A percentile compares a stretch with the other conserved stretches of the same genome.
phyloP scores from a whole-genome alignment of 176 grass and related monocot species.

The Tillandsia fasciculata region DNA sequence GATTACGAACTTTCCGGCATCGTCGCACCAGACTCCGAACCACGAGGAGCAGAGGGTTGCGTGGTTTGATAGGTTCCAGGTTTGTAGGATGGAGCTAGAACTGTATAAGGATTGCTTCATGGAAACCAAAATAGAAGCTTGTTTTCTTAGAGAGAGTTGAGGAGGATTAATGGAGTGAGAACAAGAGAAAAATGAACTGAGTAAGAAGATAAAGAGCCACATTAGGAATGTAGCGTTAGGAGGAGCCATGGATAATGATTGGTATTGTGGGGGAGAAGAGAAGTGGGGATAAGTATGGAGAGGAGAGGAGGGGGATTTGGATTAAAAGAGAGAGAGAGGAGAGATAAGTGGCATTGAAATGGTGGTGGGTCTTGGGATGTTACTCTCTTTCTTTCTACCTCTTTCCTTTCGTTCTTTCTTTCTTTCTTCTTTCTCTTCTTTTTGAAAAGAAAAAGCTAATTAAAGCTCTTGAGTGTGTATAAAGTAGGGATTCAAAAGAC shows the following conservation, averaged over 20 bases:
- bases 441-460: background rate
- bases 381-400: background rate
- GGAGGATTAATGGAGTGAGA: background rate
- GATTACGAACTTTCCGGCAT: slow-evolving; percentile 21
- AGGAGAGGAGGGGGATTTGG: slow-evolving; percentile 3
- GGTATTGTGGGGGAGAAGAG: background rate
- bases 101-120: slow-evolving; percentile 37
- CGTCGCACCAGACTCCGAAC: slow-evolving; percentile 37
- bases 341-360: slow-evolving; percentile 6
- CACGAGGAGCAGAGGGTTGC: slow-evolving; percentile 46
- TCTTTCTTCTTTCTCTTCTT: no score
- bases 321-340: background rate
- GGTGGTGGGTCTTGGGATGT: slow-evolving; percentile 1
- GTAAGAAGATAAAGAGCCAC: no score
- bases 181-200: no score
- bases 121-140: slow-evolving; percentile 39
- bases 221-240: no score
- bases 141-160: slow-evolving; percentile 18
- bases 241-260: no score
- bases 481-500: background rate
- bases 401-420: background rate
- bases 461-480: slow-evolving; percentile 4
- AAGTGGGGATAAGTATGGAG: background rate
- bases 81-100: slow-evolving; percentile 17
- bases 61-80: slow-evolving; percentile 35